A percentile compares a stretch with the other conserved stretches of the same genome.
phyloP scores from a whole-genome alignment of 352 stramenopile species.

The Phytophthora ohioensis region DNA sequence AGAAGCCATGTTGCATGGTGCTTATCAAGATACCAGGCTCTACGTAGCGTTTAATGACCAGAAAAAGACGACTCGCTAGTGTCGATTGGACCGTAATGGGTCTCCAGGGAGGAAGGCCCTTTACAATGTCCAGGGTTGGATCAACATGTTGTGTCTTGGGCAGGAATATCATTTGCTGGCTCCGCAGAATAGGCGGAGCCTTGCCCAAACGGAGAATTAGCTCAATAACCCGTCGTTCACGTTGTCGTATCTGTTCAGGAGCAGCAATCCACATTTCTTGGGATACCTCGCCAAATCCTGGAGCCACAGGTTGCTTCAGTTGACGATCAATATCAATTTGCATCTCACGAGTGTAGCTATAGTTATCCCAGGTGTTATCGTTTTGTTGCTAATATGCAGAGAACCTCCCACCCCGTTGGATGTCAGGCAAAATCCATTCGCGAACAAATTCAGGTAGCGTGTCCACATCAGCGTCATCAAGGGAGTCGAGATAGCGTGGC shows the following conservation, averaged over 20 bases:
- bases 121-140: slow-evolving; percentile 5
- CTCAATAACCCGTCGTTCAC: slow-evolving; percentile 5
- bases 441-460: too few relatives aligned
- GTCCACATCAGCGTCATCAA: too few relatives aligned
- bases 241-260: neutral
- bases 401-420: neutral
- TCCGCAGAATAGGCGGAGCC: neutral
- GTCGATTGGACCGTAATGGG: neutral
- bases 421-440: too few relatives aligned
- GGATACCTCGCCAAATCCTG: neutral
- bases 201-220: neutral
- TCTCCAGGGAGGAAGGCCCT: slow-evolving; percentile 1
- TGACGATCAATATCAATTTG: neutral
- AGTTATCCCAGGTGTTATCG: neutral
- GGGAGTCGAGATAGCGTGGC: too few relatives aligned
- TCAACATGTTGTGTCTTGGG: neutral
- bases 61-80: neutral
- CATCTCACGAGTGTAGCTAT: slow-evolving; percentile 1
- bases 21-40: neutral
- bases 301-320: slow-evolving; percentile 5
- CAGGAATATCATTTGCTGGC: slow-evolving; percentile 10
- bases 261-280: slow-evolving; percentile 9
- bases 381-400: neutral
- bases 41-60: slow-evolving; percentile 8
- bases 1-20: slow-evolving; percentile 15